These are phyloP conservation scores for Populus tremula DNA, from an alignment of 345 rosid species.

Conservation along the genomic window DNA sequence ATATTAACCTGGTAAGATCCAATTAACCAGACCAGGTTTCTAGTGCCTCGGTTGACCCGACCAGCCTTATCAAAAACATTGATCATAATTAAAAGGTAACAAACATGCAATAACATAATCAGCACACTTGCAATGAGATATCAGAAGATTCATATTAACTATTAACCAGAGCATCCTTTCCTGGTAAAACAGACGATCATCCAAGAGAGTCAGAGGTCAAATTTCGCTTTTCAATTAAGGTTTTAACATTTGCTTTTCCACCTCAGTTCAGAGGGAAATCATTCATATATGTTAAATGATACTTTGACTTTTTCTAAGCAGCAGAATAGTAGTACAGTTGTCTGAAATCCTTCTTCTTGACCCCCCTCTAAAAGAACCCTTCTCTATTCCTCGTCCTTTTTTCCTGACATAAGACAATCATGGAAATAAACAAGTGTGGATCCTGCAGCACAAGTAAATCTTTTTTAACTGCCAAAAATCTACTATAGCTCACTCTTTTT, in stretches of 20 bases:
- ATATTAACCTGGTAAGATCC: too few relatives aligned
- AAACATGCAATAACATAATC: neutral
- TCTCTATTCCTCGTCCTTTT: slow-evolving; percentile 16
- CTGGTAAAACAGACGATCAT: neutral
- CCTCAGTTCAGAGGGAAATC: neutral
- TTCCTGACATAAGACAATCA: slow-evolving; percentile 1
- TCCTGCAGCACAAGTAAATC: neutral
- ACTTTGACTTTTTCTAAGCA: neutral
- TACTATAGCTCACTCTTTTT: slow-evolving; percentile 1
- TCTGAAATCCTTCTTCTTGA: neutral
- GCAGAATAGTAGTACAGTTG: neutral
- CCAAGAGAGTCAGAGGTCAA: neutral
- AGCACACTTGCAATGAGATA: neutral
- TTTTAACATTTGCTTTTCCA: neutral
- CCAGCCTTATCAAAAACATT: neutral
- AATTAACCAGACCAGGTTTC: too few relatives aligned
- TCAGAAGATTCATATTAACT: neutral
- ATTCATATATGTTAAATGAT: neutral
- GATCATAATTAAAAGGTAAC: neutral
- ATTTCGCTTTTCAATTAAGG: neutral
- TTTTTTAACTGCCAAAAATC: too few relatives aligned
- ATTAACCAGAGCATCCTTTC: neutral
- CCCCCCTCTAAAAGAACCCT: too few relatives aligned
- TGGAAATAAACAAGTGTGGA: neutral
- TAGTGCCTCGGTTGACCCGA: too few relatives aligned